Evolutionary conservation across 75 land plant genomes (phyloP).

Genomic region (Picea sitchensis): DNA sequence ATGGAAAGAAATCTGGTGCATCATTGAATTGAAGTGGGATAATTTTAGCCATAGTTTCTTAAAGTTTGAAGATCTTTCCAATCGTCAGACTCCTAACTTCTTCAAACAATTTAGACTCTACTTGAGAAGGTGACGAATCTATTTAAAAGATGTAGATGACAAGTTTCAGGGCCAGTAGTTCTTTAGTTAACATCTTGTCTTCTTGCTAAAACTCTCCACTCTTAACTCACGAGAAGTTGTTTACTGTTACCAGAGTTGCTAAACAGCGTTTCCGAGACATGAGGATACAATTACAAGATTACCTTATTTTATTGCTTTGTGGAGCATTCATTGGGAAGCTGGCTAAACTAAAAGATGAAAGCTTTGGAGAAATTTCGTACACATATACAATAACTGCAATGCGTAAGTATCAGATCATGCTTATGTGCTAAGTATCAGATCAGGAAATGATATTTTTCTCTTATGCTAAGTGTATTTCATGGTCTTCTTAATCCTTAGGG

Average conservation of each 20-base stretch:
- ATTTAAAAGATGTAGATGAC: constrained; percentile 4
- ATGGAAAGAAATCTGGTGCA: constrained; percentile 58
- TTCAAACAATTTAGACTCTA: constrained; percentile 61
- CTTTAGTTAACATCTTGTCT: constrained; percentile 1
- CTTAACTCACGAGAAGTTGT: neutral
- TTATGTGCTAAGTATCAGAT: neutral
- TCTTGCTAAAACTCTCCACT: neutral
- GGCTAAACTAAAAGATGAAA: constrained; percentile 72
- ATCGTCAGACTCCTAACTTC: constrained; percentile 69
- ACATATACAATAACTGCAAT: constrained; percentile 90
- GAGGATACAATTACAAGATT: constrained; percentile 74
- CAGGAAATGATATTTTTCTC: neutral
- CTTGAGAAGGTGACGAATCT: constrained; percentile 57
- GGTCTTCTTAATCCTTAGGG: neutral
- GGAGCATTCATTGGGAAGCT: constrained; percentile 89
- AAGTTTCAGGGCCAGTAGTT: neutral
- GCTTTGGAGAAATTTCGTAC: constrained; percentile 76
- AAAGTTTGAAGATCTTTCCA: constrained; percentile 57
- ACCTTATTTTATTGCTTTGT: constrained; percentile 77
- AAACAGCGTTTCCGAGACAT: constrained; percentile 92
- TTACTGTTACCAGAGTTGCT: constrained; percentile 40
- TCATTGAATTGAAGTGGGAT: constrained; percentile 57
- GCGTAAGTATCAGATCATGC: constrained; percentile 49
- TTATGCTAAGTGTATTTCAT: neutral
- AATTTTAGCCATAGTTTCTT: constrained; percentile 37